Percentiles rank a stretch among this genome's conserved stretches.
phyloP scores from a whole-genome alignment of 2,329 filamentous ascomycete genomes.

The Penicillium corylophilum region DNA sequence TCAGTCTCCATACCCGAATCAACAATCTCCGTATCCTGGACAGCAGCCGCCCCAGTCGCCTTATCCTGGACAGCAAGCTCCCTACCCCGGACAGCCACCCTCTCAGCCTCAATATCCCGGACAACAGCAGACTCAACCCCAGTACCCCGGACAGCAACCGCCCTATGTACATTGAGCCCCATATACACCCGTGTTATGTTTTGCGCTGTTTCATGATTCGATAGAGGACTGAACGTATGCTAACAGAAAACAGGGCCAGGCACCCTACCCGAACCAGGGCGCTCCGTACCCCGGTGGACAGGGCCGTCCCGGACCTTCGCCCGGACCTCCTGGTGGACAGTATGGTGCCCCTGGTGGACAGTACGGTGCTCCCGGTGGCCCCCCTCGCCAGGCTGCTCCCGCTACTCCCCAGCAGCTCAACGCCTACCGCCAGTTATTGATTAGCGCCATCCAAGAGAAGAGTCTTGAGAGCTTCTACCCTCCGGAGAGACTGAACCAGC shows the following conservation, averaged over 20 bases:
- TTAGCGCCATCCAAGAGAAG: conserved; percentile 60
- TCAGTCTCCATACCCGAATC: conserved; percentile 1
- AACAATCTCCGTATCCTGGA: not conserved
- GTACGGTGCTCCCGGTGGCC: conserved; percentile 31
- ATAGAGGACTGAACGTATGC: conserved; percentile 1
- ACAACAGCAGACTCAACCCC: conserved; percentile 15
- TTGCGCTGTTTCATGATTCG: conserved; percentile 7
- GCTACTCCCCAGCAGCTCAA: conserved; percentile 51
- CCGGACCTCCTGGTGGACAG: conserved; percentile 26
- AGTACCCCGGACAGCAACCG: conserved; percentile 20
- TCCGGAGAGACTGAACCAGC: conserved; percentile 46
- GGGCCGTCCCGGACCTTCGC: conserved; percentile 25
- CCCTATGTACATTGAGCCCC: conserved; percentile 29
- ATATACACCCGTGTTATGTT: not conserved
- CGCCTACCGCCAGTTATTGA: conserved; percentile 58
- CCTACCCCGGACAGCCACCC: conserved; percentile 27
- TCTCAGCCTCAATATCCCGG: conserved; percentile 24
- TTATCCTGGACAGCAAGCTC: not conserved
- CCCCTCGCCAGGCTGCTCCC: conserved; percentile 34
- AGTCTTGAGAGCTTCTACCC: conserved; percentile 59
- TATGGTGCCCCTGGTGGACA: conserved; percentile 31
- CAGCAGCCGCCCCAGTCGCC: not conserved
- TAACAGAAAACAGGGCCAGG: conserved; percentile 15
- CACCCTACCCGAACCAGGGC: conserved; percentile 31
- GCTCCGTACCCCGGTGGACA: conserved; percentile 31